Evolutionary conservation across 2,329 filamentous ascomycete species (phyloP).

Genomic region (Zasmidium citrigriseum): DNA sequence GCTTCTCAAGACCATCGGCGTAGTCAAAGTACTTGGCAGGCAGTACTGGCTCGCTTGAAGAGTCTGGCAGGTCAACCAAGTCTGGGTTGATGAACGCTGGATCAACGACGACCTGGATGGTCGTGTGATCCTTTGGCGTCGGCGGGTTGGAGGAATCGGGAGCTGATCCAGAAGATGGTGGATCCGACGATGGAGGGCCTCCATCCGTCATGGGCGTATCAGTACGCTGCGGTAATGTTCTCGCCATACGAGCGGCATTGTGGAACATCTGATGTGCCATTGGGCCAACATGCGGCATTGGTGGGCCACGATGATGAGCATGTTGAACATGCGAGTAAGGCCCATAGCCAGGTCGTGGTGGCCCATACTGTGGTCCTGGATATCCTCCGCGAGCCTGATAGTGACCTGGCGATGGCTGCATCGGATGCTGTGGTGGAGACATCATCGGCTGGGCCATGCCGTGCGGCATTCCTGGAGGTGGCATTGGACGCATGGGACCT

Average conservation of each 20-base stretch:
- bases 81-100: slow-evolving; percentile 38
- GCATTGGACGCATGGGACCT: slow-evolving; percentile 24
- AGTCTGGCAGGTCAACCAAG: slow-evolving; percentile 36
- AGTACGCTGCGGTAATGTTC: slow-evolving; percentile 33
- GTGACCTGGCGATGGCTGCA: slow-evolving; percentile 19
- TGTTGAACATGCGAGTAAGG: slow-evolving; percentile 24
- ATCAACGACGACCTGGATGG: slow-evolving; percentile 38
- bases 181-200: slow-evolving; percentile 46
- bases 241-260: slow-evolving; percentile 36
- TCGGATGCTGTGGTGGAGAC: slow-evolving; percentile 19
- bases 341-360: slow-evolving; percentile 22
- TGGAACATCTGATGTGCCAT: slow-evolving; percentile 37
- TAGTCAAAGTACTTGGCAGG: slow-evolving; percentile 39
- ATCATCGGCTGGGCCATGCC: slow-evolving; percentile 20
- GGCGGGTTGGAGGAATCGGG: slow-evolving; percentile 41
- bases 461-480: slow-evolving; percentile 22
- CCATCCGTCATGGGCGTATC: slow-evolving; percentile 41
- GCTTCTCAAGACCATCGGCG: slow-evolving; percentile 33
- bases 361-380: slow-evolving; percentile 20
- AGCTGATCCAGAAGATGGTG: slow-evolving; percentile 40
- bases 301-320: slow-evolving; percentile 25
- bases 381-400: slow-evolving; percentile 16
- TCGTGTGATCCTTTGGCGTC: slow-evolving; percentile 42
- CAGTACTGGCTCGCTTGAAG: slow-evolving; percentile 37
- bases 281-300: slow-evolving; percentile 24